Evolutionary conservation across 2,329 filamentous ascomycete genomes (phyloP).

Genomic region (Sphaerulina vaccinii): DNA sequence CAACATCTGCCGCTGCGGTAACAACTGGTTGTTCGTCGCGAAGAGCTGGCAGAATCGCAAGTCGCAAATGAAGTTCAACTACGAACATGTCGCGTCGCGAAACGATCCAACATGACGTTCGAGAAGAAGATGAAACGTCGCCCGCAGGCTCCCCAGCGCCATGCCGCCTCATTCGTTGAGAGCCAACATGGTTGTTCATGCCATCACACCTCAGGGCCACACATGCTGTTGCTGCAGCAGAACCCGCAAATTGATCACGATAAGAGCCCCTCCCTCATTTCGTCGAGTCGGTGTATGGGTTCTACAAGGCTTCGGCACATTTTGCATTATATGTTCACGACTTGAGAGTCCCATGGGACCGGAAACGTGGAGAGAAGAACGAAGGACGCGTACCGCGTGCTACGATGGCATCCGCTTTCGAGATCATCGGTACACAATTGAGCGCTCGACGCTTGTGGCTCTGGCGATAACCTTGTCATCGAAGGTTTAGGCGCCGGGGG

Average conservation of each 20-base stretch:
- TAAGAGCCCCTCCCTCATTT: not conserved
- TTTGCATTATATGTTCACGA: not conserved
- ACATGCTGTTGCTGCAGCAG: not conserved
- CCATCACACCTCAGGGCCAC: not conserved
- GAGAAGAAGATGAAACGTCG: too few species aligned
- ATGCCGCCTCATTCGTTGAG: not conserved
- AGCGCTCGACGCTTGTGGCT: conserved; percentile 6
- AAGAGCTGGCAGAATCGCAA: too few species aligned
- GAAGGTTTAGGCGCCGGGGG: not conserved
- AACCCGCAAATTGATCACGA: not conserved
- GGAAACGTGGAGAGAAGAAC: not conserved
- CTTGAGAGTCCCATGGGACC: not conserved
- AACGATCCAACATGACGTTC: too few species aligned
- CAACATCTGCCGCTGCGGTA: too few species aligned
- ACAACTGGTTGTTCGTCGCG: too few species aligned
- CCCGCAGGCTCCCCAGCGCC: too few species aligned
- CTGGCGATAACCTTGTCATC: not conserved
- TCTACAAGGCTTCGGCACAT: not conserved
- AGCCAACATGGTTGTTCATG: not conserved
- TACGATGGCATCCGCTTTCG: not conserved
- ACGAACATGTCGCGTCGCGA: too few species aligned
- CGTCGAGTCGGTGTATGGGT: too few species aligned
- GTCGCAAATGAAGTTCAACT: too few species aligned
- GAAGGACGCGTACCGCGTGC: not conserved
- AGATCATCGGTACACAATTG: conserved; percentile 1